These are phyloP conservation scores for Amylostereum areolatum DNA, from an alignment of 1,284 basidiomycete species.

Conservation along the genomic window DNA sequence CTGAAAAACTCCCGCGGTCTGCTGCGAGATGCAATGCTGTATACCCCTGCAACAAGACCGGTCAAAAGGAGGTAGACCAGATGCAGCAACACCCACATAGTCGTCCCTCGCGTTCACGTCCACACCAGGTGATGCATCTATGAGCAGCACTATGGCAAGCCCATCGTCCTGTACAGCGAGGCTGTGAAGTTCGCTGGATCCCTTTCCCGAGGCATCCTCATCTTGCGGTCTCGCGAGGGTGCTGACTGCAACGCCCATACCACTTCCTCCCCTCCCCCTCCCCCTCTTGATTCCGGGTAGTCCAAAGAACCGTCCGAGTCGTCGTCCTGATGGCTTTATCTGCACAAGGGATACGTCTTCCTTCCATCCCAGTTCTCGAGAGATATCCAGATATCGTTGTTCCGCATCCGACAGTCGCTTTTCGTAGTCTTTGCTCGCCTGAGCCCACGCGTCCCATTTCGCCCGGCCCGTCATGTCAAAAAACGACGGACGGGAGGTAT, in stretches of 20 bases:
- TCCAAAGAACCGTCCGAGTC: background rate
- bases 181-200: conserved; percentile 46
- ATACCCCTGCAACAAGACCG: conserved; percentile 55
- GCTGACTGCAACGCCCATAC: conserved; percentile 63
- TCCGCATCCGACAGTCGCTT: conserved; percentile 40
- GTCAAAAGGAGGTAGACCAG: background rate
- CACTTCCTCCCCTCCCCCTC: conserved; percentile 26
- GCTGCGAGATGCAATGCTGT: conserved; percentile 81
- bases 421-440: conserved; percentile 44
- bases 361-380: conserved; percentile 62
- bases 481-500: conserved; percentile 64
- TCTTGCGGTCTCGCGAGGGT: conserved; percentile 38
- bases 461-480: conserved; percentile 78
- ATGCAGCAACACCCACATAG: conserved; percentile 46
- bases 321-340: conserved; percentile 1
- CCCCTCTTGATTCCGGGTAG: conserved; percentile 10
- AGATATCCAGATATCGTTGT: conserved; percentile 66
- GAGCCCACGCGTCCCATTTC: conserved; percentile 85
- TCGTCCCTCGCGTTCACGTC: conserved; percentile 47
- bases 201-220: conserved; percentile 23
- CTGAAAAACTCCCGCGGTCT: conserved; percentile 64
- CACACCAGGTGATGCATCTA: conserved; percentile 33
- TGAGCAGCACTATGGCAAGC: conserved; percentile 36
- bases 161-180: conserved; percentile 57
- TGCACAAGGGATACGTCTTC: conserved; percentile 23